Conservation (phyloP, 2,329 filamentous ascomycete species). For the Cytospora mali region DNA sequence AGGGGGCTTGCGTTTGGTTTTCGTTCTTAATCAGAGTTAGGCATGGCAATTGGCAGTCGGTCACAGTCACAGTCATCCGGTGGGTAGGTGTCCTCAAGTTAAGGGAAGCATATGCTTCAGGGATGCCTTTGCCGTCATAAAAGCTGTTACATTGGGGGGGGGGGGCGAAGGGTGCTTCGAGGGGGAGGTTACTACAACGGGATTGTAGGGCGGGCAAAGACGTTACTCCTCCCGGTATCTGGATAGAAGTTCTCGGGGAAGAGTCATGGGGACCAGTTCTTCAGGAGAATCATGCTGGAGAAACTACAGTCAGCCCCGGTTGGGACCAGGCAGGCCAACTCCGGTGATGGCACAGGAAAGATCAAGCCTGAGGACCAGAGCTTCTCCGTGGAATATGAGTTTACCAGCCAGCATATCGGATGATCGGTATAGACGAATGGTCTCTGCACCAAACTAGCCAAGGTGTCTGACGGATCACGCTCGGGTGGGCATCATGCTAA, state of each 20-base stretch:
- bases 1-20: constrained; percentile 36
- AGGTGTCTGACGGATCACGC: background rate
- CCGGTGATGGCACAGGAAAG: background rate
- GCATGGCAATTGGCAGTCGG: background rate
- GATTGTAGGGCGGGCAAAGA: background rate
- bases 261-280: background rate
- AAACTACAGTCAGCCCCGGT: background rate
- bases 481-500: background rate
- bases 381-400: background rate
- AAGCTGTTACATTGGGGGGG: background rate
- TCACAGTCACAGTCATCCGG: background rate
- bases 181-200: too few relatives aligned
- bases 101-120: background rate
- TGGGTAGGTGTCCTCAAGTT: background rate
- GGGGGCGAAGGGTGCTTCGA: too few relatives aligned
- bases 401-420: background rate
- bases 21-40: background rate
- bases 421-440: background rate
- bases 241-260: background rate
- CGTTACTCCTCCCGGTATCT: background rate
- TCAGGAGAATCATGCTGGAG: background rate
- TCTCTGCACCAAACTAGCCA: background rate
- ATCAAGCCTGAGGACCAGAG: background rate
- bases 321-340: background rate
- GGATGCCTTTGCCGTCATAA: background rate